A percentile compares a stretch with the other conserved stretches of the same genome.
Conservation (phyloP, 495 filamentous ascomycete genomes). For the Trichoderma virens region DNA sequence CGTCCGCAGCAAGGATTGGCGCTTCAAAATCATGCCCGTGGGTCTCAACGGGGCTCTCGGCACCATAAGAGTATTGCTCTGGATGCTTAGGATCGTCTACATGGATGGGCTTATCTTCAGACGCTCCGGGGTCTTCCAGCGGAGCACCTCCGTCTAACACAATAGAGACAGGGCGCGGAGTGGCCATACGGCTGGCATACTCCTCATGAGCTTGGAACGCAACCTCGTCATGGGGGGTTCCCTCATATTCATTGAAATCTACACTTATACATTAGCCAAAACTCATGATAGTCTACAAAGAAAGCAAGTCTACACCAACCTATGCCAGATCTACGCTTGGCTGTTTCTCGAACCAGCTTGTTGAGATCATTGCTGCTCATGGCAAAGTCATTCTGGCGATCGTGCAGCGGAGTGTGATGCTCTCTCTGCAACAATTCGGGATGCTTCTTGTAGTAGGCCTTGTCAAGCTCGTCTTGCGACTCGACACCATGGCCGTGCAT, state of each 20-base stretch:
- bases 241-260: conserved; percentile 42
- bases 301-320: conserved; percentile 36
- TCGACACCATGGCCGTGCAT: conserved; percentile 74
- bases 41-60: conserved; percentile 17
- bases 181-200: conserved; percentile 61
- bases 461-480: conserved; percentile 67
- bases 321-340: conserved; percentile 54
- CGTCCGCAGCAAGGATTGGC: conserved; percentile 90
- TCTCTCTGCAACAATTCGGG: conserved; percentile 74
- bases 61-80: conserved; percentile 4
- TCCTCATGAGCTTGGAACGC: conserved; percentile 76
- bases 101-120: conserved; percentile 56
- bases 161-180: conserved; percentile 50
- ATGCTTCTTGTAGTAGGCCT: conserved; percentile 84
- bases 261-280: conserved; percentile 25
- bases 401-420: conserved; percentile 39
- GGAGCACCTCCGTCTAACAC: conserved; percentile 21
- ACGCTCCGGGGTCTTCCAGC: neutral
- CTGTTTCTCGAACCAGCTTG: conserved; percentile 73
- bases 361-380: conserved; percentile 89
- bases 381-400: conserved; percentile 69
- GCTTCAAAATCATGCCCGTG: conserved; percentile 46
- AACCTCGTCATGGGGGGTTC: conserved; percentile 71
- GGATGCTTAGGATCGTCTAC: conserved; percentile 56
- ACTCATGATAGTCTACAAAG: conserved; percentile 9